Evolutionary conservation across 495 filamentous ascomycete species (phyloP).

Genomic region (Trichoderma asperelloides): DNA sequence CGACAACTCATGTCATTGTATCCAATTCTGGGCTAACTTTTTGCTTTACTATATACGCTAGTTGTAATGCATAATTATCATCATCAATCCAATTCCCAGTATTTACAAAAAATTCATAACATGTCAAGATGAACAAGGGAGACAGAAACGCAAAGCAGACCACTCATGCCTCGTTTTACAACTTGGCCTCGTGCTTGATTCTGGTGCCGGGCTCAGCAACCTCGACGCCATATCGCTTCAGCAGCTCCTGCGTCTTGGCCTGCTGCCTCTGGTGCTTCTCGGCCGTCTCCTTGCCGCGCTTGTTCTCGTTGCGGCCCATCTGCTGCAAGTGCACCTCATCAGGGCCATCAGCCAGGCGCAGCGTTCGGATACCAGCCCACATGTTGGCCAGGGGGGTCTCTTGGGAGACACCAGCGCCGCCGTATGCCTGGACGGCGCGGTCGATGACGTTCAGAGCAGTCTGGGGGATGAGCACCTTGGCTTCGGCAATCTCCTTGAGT

Average conservation of each 20-base stretch:
- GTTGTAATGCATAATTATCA: neutral
- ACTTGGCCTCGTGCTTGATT: conserved; percentile 34
- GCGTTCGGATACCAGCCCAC: conserved; percentile 76
- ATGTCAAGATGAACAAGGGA: neutral
- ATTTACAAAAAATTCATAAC: neutral
- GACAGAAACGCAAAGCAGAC: neutral
- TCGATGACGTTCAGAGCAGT: conserved; percentile 75
- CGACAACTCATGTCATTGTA: no score
- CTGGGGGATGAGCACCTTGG: conserved; percentile 75
- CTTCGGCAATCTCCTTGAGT: conserved; percentile 76
- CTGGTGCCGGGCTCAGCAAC: conserved; percentile 40
- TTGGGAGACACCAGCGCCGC: conserved; percentile 78
- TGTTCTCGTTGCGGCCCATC: conserved; percentile 78
- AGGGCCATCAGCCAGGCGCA: conserved; percentile 82
- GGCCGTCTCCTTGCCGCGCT: conserved; percentile 51
- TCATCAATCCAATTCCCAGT: neutral
- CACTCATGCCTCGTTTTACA: conserved; percentile 25
- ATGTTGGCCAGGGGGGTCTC: conserved; percentile 82
- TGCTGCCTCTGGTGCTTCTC: conserved; percentile 57
- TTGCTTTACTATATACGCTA: neutral
- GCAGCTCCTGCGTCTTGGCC: conserved; percentile 53
- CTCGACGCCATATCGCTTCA: conserved; percentile 50
- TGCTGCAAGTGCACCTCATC: conserved; percentile 94
- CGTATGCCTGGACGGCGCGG: conserved; percentile 77
- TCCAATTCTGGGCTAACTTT: no score